phyloP scores from a whole-genome alignment of 768 basidiomycete species.

The Boletellus emodensis region DNA sequence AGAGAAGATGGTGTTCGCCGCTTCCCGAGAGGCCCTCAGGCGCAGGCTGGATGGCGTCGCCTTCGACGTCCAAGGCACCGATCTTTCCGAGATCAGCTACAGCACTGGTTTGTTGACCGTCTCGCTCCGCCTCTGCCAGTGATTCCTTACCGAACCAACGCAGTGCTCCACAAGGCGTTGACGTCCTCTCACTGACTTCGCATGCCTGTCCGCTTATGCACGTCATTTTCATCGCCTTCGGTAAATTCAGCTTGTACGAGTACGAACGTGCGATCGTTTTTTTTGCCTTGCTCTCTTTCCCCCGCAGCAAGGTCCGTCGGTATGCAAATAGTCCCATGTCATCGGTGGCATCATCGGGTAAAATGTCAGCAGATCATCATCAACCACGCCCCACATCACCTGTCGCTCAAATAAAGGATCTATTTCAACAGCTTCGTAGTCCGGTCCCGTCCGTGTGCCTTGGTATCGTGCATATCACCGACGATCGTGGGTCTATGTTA shows the following conservation, averaged over 20 bases:
- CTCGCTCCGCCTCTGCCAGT: neutral
- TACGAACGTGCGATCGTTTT: neutral
- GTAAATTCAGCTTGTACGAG: neutral
- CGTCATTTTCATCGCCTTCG: neutral
- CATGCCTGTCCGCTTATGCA: neutral
- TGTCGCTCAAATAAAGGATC: neutral
- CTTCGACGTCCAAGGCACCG: constrained; percentile 61
- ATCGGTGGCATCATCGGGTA: neutral
- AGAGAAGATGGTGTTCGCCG: constrained; percentile 90
- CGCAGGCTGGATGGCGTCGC: constrained; percentile 71
- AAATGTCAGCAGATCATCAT: neutral
- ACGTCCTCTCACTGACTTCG: constrained; percentile 12
- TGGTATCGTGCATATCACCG: constrained; percentile 11
- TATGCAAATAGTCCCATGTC: constrained; percentile 2
- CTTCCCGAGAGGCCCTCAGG: constrained; percentile 79
- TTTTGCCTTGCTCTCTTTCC: neutral
- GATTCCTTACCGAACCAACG: neutral
- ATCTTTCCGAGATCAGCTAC: constrained; percentile 64
- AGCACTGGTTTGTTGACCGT: constrained; percentile 52
- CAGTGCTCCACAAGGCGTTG: constrained; percentile 22
- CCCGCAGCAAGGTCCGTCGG: neutral
- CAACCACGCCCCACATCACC: neutral
- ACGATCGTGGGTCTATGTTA: constrained; percentile 23
- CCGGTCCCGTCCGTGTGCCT: constrained; percentile 1
- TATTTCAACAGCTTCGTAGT: neutral